phyloP scores from a whole-genome alignment of 2,329 filamentous ascomycete genomes.

The Penicillium italicum region DNA sequence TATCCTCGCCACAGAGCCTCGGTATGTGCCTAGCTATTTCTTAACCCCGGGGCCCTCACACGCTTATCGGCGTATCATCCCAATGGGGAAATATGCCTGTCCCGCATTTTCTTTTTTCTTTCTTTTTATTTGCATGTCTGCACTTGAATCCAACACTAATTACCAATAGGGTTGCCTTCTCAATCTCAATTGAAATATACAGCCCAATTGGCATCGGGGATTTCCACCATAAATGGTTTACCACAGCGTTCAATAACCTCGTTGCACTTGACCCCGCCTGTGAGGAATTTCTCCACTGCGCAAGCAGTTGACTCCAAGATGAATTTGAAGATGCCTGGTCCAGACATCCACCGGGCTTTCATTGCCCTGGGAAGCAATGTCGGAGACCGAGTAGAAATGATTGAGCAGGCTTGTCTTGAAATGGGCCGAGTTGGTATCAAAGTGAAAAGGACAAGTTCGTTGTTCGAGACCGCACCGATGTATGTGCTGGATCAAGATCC shows the following conservation, averaged over 20 bases:
- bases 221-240: conserved; percentile 8
- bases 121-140: background rate
- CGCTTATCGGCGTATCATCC: conserved; percentile 11
- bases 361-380: conserved; percentile 92
- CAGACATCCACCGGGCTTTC: conserved; percentile 55
- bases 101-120: conserved; percentile 10
- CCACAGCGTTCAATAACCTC: background rate
- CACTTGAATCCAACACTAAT: conserved; percentile 4
- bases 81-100: conserved; percentile 9
- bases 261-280: conserved; percentile 6
- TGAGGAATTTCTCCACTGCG: conserved; percentile 21
- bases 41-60: background rate
- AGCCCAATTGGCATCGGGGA: background rate
- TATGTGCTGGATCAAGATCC: conserved; percentile 84
- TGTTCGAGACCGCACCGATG: conserved; percentile 97
- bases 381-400: conserved; percentile 77
- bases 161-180: conserved; percentile 2
- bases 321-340: conserved; percentile 4
- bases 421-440: conserved; percentile 71
- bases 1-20: background rate
- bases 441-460: conserved; percentile 74
- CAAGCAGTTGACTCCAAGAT: conserved; percentile 11
- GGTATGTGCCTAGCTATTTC: background rate
- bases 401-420: conserved; percentile 75
- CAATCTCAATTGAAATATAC: background rate